Base-by-base conservation (phyloP, 2,329 filamentous ascomycete species). In the Phialocephala sp. region DNA sequence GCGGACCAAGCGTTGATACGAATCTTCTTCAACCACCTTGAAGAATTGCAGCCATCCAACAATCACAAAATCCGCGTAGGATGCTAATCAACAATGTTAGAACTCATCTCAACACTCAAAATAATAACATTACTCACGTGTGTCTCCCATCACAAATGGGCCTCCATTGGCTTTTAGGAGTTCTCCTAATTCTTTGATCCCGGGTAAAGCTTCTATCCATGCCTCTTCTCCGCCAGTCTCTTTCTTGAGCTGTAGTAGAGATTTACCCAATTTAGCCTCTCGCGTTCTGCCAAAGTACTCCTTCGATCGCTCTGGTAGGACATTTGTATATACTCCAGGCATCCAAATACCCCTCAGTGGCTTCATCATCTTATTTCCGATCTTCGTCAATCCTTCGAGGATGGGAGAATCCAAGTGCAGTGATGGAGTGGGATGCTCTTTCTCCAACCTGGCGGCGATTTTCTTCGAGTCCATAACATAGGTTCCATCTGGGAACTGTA, bases 391-490 rank as follows among this genome's bases (percentile, higher is more conserved):
- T 66, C 79, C 80, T 45, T 75, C 52, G 1, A 84, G 78, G 45
- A 82, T 76, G 0, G 84, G 82, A 0, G 84, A 82, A 70, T 89
- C 83, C 2, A 91, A 78, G 67, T 85, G 82, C 1, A 91, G 74
- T 0, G 85, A 79, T 0, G 88, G 89, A 24, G 80, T 76, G 0
- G 89, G 89, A 68, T 90, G 80, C 0, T 78, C 77, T 61, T 81
- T 77, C 72, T 92, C 89, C 39, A 93, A 80, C 20, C 80, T 80
- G 15, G 77, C 69, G 15, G 85, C 87, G 68, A 93, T 92, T 52
- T 78, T 77, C 67, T 78, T 79, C 1, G 87, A 90, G 73, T 92
- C 89, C 85, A 88, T 90, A 9, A 89, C 70, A 72, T 85, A 88
- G 0, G 75, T 83, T 20, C 85, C 86, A 57, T 88, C 83, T 0